These are phyloP conservation scores for Trichophaea hybrida DNA, from an alignment of 2,329 filamentous ascomycete species.

Conservation along the genomic window DNA sequence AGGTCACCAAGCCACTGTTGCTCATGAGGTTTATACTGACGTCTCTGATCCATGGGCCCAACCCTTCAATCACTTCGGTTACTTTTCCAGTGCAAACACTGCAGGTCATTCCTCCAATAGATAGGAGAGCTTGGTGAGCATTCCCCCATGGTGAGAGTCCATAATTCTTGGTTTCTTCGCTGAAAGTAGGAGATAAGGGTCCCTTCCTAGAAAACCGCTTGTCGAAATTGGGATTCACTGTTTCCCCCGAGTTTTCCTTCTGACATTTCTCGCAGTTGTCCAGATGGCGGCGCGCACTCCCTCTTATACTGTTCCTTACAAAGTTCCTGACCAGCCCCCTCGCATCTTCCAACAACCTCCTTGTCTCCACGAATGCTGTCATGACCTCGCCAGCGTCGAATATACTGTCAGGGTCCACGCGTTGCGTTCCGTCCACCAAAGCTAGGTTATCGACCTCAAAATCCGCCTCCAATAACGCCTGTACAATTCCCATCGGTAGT, in stretches of 20 bases:
- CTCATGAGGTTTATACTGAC: constrained; percentile 50
- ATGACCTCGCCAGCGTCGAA: constrained; percentile 13
- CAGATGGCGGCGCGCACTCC: constrained; percentile 31
- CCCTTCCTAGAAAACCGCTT: constrained; percentile 5
- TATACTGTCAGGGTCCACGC: not conserved
- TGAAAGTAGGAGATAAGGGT: not conserved
- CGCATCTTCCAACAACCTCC: constrained; percentile 30
- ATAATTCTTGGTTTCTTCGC: not conserved
- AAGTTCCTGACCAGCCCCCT: constrained; percentile 18
- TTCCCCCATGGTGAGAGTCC: not conserved
- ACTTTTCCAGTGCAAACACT: constrained; percentile 46
- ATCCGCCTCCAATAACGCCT: constrained; percentile 41
- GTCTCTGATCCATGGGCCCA: constrained; percentile 42
- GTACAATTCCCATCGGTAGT: constrained; percentile 32
- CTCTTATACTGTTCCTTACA: constrained; percentile 27
- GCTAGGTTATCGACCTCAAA: constrained; percentile 39
- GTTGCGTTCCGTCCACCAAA: constrained; percentile 16
- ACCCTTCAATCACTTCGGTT: constrained; percentile 41
- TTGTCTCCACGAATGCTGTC: constrained; percentile 26
- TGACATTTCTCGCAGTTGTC: constrained; percentile 40
- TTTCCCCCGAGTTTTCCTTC: constrained; percentile 30
- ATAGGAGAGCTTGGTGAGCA: constrained; percentile 41
- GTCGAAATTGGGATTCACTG: constrained; percentile 10
- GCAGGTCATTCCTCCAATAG: constrained; percentile 63
- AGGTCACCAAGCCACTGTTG: constrained; percentile 51